These are phyloP conservation scores for Backusella luteola DNA, from an alignment of 192 early-diverging fungal genomes.

Conservation along the genomic window DNA sequence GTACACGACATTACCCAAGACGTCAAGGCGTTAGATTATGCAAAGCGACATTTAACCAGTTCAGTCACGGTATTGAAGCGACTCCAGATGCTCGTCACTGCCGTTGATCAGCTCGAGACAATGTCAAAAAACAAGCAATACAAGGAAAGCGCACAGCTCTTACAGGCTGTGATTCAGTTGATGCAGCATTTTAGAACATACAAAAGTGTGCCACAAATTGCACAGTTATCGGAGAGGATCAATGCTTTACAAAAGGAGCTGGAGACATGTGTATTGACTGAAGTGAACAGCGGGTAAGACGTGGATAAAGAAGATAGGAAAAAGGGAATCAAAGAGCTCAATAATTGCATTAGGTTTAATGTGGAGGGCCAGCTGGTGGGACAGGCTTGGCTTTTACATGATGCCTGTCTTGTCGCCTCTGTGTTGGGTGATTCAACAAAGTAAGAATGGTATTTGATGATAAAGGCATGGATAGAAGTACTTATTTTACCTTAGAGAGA, in stretches of 20 bases:
- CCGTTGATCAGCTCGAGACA: constrained; percentile 68
- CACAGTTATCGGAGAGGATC: constrained; percentile 62
- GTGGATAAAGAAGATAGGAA: not conserved
- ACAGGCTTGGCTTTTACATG: constrained; percentile 54
- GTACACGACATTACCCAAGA: constrained; percentile 96
- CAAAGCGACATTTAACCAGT: constrained; percentile 86
- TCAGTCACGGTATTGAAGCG: constrained; percentile 81
- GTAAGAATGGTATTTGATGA: constrained; percentile 30
- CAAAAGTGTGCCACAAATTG: constrained; percentile 74
- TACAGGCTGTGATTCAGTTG: constrained; percentile 80
- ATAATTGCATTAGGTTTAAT: constrained; percentile 59
- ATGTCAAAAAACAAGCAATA: constrained; percentile 72
- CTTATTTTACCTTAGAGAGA: constrained; percentile 34
- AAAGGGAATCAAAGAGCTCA: not conserved
- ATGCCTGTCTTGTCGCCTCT: constrained; percentile 77
- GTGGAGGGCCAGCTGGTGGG: constrained; percentile 56
- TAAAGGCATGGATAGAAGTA: not conserved
- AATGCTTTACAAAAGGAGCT: constrained; percentile 60
- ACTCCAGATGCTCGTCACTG: constrained; percentile 87
- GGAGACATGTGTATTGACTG: constrained; percentile 61
- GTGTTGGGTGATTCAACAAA: constrained; percentile 64
- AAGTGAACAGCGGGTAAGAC: constrained; percentile 69
- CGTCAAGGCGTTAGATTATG: constrained; percentile 91
- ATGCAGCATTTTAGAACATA: constrained; percentile 74
- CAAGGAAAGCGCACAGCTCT: constrained; percentile 71